Evolutionary conservation across 768 basidiomycete species (phyloP).

Genomic region (Pleurotus citrinopileatus): DNA sequence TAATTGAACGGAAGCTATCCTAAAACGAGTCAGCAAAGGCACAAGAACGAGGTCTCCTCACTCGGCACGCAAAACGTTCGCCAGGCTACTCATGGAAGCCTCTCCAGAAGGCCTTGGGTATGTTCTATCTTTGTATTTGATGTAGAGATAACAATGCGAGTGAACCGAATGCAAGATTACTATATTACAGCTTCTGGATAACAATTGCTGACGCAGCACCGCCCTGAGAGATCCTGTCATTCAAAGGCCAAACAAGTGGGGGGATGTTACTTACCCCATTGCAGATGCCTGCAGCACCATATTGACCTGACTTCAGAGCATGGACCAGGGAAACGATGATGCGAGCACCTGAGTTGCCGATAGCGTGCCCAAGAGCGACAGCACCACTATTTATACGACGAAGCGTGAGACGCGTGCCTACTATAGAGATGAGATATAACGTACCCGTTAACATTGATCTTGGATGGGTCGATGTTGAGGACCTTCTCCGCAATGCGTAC

Average conservation of each 20-base stretch:
- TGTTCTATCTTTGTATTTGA: conserved; percentile 11
- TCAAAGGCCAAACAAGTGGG: conserved; percentile 5
- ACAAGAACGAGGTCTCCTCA: not conserved
- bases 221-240: conserved; percentile 49
- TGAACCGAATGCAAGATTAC: conserved; percentile 10
- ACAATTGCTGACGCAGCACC: conserved; percentile 91
- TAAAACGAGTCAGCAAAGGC: not conserved
- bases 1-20: not conserved
- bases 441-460: conserved; percentile 88
- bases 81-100: not conserved
- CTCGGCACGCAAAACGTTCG: not conserved
- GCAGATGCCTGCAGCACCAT: conserved; percentile 95
- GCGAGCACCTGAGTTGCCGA: conserved; percentile 93
- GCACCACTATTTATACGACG: conserved; percentile 66
- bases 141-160: conserved; percentile 4
- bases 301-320: conserved; percentile 87
- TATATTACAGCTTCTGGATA: conserved; percentile 75
- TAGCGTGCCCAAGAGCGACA: conserved; percentile 93
- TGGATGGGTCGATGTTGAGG: conserved; percentile 77
- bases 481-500: conserved; percentile 89
- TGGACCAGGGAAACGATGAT: conserved; percentile 93
- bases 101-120: not conserved
- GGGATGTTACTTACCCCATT: conserved; percentile 72
- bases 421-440: conserved; percentile 22
- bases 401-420: conserved; percentile 11